Evolutionary conservation across 2,329 filamentous ascomycete species (phyloP).

Genomic region (Parastagonospora nodorum): DNA sequence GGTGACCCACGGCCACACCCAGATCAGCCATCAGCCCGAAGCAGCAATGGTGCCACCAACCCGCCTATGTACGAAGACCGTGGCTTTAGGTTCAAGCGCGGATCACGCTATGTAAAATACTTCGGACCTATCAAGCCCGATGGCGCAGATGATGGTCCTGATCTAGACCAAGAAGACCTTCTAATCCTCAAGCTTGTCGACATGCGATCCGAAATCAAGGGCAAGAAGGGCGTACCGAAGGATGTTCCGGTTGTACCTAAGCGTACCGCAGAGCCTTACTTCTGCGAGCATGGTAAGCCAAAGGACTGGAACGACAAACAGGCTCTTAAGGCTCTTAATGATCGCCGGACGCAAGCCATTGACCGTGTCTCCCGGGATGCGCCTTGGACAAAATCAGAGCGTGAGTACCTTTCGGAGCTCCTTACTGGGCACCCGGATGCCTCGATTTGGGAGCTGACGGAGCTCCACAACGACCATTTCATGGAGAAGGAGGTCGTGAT

Average conservation of each 20-base stretch:
- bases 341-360: constrained; percentile 31
- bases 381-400: constrained; percentile 24
- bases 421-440: constrained; percentile 20
- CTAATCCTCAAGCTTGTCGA: constrained; percentile 33
- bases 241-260: too few species aligned
- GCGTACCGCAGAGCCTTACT: constrained; percentile 18
- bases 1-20: constrained; percentile 17
- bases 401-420: constrained; percentile 16
- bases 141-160: constrained; percentile 1
- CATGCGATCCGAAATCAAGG: constrained; percentile 24
- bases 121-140: constrained; percentile 10
- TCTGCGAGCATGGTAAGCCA: constrained; percentile 22
- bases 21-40: constrained; percentile 21
- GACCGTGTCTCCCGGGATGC: constrained; percentile 22
- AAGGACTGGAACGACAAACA: constrained; percentile 30
- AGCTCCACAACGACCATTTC: constrained; percentile 30
- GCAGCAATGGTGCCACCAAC: constrained; percentile 21
- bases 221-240: too few species aligned
- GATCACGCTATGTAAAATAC: constrained; percentile 15
- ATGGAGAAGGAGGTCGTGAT: constrained; percentile 13
- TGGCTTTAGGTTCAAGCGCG: constrained; percentile 24
- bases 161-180: constrained; percentile 26
- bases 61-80: constrained; percentile 37
- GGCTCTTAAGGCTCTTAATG: constrained; percentile 32
- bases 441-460: constrained; percentile 32